Percentiles rank a stretch among this genome's conserved stretches.
These are phyloP conservation scores for Suillus sp. DNA, from an alignment of 768 basidiomycete species.

Conservation along the genomic window DNA sequence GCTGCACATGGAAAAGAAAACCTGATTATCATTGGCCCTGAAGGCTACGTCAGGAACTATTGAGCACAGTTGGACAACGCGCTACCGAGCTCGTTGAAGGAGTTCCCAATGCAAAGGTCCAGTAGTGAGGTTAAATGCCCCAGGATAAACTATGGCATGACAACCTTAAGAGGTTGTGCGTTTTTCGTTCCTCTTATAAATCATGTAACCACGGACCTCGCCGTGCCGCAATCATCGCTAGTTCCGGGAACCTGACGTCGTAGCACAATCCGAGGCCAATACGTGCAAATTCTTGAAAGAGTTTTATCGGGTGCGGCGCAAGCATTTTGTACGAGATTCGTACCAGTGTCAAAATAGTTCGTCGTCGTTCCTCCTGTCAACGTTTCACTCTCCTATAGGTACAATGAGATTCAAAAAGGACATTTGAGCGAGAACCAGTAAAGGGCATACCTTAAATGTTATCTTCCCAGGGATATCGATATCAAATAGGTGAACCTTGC, in stretches of 20 bases:
- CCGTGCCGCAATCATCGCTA: constrained; percentile 88
- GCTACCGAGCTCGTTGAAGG: constrained; percentile 79
- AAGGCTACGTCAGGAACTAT: constrained; percentile 9
- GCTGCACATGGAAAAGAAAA: constrained; percentile 96
- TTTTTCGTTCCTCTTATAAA: neutral
- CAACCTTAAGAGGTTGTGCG: constrained; percentile 55
- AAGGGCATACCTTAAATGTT: constrained; percentile 68
- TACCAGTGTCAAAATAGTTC: constrained; percentile 89
- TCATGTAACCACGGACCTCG: constrained; percentile 52
- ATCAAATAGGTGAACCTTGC: constrained; percentile 97
- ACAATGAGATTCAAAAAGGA: constrained; percentile 12
- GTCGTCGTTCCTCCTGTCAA: constrained; percentile 72
- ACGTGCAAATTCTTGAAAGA: constrained; percentile 82
- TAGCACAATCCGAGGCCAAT: constrained; percentile 97
- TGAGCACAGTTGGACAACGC: neutral
- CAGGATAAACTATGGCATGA: constrained; percentile 87
- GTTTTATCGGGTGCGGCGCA: neutral
- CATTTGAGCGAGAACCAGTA: neutral
- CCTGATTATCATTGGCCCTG: constrained; percentile 95
- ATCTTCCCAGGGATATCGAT: constrained; percentile 96
- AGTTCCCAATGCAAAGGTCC: constrained; percentile 97
- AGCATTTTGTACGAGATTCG: constrained; percentile 8
- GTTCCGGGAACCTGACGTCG: constrained; percentile 92
- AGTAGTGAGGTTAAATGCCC: constrained; percentile 94
- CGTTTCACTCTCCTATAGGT: constrained; percentile 79